Evolutionary conservation across 2,329 filamentous ascomycete species (phyloP).

Genomic region (Cladobotryum mycophilum): DNA sequence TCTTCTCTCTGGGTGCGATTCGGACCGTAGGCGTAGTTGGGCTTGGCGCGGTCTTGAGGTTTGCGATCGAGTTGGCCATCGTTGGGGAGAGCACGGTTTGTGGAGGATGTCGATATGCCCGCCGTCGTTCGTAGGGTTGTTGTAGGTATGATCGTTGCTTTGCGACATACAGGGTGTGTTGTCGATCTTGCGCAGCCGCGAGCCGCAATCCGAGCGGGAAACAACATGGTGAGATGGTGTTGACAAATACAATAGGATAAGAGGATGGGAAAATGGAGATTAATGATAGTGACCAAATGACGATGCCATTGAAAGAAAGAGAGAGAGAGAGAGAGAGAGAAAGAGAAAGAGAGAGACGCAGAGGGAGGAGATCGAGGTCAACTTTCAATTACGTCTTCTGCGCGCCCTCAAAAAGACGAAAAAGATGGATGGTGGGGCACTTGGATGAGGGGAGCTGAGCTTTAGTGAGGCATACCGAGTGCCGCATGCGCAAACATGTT

Average conservation of each 20-base stretch:
- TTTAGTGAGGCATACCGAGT: neutral
- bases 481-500: neutral
- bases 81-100: neutral
- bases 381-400: too few species aligned
- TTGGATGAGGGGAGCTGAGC: too few species aligned
- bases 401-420: neutral
- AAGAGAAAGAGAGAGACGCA: too few species aligned
- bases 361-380: neutral
- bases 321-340: neutral
- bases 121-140: neutral
- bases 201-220: conserved; percentile 1
- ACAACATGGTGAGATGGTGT: neutral
- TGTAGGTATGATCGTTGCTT: too few species aligned
- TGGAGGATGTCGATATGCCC: neutral
- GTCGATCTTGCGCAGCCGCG: neutral
- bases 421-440: neutral
- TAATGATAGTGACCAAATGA: neutral
- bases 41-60: neutral
- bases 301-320: neutral
- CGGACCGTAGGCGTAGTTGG: neutral
- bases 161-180: too few species aligned
- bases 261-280: neutral
- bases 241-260: too few species aligned
- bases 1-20: neutral
- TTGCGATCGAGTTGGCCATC: neutral